phyloP scores from a whole-genome alignment of 441 rosid species.

The Syzygium syzygioides region DNA sequence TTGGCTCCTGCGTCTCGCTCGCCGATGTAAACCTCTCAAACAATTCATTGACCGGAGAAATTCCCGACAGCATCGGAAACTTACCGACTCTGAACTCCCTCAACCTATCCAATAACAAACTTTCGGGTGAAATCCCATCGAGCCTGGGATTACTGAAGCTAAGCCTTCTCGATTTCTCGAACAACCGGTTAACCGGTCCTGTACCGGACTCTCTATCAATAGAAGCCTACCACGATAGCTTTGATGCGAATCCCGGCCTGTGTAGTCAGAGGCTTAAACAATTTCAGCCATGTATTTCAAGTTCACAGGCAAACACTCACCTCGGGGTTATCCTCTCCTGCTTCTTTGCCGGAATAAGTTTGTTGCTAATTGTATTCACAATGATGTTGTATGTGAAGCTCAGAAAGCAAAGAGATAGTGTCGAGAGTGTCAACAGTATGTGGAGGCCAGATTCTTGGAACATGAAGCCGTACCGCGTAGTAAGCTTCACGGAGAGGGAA shows the following conservation, averaged over 20 bases:
- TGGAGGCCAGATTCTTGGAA: constrained; percentile 34
- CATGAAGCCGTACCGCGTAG: constrained; percentile 35
- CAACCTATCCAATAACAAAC: constrained; percentile 43
- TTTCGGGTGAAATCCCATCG: constrained; percentile 50
- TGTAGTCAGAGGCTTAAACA: constrained; percentile 29
- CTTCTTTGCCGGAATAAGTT: constrained; percentile 20
- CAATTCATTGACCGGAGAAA: constrained; percentile 41
- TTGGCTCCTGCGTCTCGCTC: constrained; percentile 39
- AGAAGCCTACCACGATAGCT: constrained; percentile 27
- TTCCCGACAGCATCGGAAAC: constrained; percentile 39
- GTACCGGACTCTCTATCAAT: constrained; percentile 34
- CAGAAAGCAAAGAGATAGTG: neutral
- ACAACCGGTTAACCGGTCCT: constrained; percentile 41
- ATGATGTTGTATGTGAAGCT: constrained; percentile 25
- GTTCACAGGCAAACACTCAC: constrained; percentile 14
- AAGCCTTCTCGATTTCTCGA: constrained; percentile 55
- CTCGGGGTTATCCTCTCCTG: constrained; percentile 17
- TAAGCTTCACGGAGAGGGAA: constrained; percentile 43
- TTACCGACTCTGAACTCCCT: constrained; percentile 35
- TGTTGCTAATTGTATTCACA: constrained; percentile 19
- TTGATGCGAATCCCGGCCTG: constrained; percentile 40
- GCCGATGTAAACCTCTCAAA: constrained; percentile 32
- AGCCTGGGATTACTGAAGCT: constrained; percentile 30
- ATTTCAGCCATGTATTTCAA: constrained; percentile 30
- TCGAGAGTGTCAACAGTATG: constrained; percentile 8